A percentile compares a stretch with the other conserved stretches of the same genome.
Conservation (phyloP, 1,139 yeast species). For the Blastobotrys serpentis region DNA sequence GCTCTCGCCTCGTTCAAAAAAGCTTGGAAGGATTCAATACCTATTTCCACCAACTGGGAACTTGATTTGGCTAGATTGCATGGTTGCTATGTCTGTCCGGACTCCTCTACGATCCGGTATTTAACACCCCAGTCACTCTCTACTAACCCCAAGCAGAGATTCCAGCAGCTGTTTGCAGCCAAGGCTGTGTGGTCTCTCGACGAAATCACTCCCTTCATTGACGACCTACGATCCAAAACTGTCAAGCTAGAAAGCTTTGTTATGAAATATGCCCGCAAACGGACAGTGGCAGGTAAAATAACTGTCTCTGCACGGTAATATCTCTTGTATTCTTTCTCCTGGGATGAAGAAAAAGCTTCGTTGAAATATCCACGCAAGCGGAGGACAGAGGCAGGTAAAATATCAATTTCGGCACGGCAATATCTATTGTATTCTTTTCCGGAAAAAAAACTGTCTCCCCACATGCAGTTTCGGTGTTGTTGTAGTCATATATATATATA, state of each 20-base stretch:
- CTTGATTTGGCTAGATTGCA: constrained; percentile 51
- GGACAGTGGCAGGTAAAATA: constrained; percentile 51
- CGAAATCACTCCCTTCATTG: constrained; percentile 70
- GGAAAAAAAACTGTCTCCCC: too few relatives aligned
- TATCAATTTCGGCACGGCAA: too few relatives aligned
- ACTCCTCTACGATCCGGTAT: constrained; percentile 48
- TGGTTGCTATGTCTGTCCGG: constrained; percentile 56
- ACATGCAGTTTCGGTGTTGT: too few relatives aligned
- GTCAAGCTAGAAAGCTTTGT: constrained; percentile 67
- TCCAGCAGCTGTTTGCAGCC: constrained; percentile 59
- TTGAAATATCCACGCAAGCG: too few relatives aligned
- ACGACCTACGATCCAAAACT: constrained; percentile 49
- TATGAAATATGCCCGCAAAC: constrained; percentile 73
- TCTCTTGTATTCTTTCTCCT: too few relatives aligned
- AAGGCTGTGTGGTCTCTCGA: constrained; percentile 67
- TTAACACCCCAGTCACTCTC: constrained; percentile 52
- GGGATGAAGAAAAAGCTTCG: too few relatives aligned
- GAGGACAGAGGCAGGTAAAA: too few relatives aligned
- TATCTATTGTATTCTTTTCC: too few relatives aligned
- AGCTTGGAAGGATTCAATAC: constrained; percentile 31
- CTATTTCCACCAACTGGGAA: constrained; percentile 43
- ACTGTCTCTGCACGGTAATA: constrained; percentile 36
- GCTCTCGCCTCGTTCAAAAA: constrained; percentile 19
- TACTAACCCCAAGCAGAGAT: constrained; percentile 51
- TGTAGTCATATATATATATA: too few relatives aligned